These are phyloP conservation scores for Arabis hirsuta DNA, from an alignment of 345 rosid species.

Conservation along the genomic window DNA sequence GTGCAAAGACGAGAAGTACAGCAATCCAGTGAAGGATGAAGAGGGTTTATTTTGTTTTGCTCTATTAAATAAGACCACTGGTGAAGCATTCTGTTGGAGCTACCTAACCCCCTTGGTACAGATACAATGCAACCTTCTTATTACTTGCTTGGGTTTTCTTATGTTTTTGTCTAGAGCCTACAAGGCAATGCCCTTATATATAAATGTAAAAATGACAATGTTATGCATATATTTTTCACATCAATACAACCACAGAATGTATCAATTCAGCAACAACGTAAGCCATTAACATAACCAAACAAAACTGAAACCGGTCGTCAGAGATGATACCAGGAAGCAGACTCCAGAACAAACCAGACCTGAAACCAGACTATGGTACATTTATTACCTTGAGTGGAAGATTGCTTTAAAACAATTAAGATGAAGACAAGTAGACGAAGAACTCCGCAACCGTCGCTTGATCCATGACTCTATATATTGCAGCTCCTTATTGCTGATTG, in stretches of 20 bases:
- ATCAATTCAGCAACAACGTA: not conserved
- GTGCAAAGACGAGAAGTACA: slow-evolving; percentile 87
- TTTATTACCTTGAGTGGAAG: not conserved
- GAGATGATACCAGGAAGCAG: not conserved
- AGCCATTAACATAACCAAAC: not conserved
- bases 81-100: slow-evolving; percentile 82
- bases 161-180: no score
- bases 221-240: not conserved
- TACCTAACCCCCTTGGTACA: slow-evolving; percentile 49
- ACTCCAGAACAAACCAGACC: not conserved
- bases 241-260: not conserved
- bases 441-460: slow-evolving; percentile 56
- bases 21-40: slow-evolving; percentile 78
- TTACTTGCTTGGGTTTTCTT: no score
- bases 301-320: not conserved
- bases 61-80: slow-evolving; percentile 84
- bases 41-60: slow-evolving; percentile 80
- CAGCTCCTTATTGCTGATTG: slow-evolving; percentile 61
- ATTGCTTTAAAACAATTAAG: not conserved
- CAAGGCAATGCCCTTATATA: no score
- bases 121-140: no score
- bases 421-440: slow-evolving; percentile 39
- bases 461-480: slow-evolving; percentile 69
- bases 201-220: no score
- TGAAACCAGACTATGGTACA: not conserved